Conservation (phyloP, 768 basidiomycete species). For the Erythrobasidium yunnanense region DNA sequence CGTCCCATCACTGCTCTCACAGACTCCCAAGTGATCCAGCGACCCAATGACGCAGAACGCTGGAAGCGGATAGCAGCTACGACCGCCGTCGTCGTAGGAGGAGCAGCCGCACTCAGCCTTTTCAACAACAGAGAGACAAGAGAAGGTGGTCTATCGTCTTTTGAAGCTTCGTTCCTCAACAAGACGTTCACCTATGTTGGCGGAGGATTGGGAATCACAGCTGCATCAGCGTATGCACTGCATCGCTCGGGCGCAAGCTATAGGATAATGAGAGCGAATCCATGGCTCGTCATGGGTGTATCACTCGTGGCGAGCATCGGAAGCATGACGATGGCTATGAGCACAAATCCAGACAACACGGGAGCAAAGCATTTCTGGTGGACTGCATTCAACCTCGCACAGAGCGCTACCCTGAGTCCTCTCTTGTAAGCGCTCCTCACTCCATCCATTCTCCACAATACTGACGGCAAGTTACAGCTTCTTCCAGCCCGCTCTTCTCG, state of each 20-base stretch:
- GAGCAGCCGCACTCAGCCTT: constrained; percentile 30
- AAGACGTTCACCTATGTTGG: constrained; percentile 57
- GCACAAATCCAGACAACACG: constrained; percentile 59
- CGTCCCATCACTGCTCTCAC: not conserved
- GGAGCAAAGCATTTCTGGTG: constrained; percentile 40
- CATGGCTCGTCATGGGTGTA: constrained; percentile 35
- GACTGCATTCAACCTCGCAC: constrained; percentile 64
- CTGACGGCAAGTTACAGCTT: too few species aligned
- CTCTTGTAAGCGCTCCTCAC: too few species aligned
- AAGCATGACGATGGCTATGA: constrained; percentile 70
- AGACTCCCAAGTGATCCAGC: constrained; percentile 10
- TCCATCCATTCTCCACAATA: too few species aligned
- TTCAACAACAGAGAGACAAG: constrained; percentile 34
- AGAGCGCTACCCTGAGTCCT: constrained; percentile 74
- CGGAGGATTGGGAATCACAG: constrained; percentile 64
- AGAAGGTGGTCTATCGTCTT: constrained; percentile 23
- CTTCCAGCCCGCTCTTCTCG: constrained; percentile 69
- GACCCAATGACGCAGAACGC: not conserved
- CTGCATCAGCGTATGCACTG: constrained; percentile 51
- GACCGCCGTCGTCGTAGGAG: constrained; percentile 10
- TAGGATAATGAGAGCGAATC: constrained; percentile 34
- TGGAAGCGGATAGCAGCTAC: constrained; percentile 21
- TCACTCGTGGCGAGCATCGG: constrained; percentile 56
- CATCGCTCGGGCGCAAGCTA: constrained; percentile 27
- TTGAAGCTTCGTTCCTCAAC: constrained; percentile 31